Conservation (phyloP, 2,329 filamentous ascomycete species). For the Grosmannia penicillata region DNA sequence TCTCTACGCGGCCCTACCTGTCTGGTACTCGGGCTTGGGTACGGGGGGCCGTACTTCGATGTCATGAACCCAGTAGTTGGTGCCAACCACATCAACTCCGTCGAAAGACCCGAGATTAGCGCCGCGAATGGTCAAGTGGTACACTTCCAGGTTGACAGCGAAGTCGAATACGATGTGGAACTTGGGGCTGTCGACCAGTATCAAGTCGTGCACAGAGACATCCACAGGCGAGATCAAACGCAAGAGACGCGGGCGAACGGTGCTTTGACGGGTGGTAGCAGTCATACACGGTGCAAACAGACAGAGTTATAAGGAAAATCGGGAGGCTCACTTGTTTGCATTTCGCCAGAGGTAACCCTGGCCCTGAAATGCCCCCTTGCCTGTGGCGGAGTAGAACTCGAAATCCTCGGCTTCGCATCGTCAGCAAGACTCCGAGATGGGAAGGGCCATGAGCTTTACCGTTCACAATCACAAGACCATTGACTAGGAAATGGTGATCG, state of each 20-base stretch:
- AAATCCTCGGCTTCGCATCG: constrained; percentile 20
- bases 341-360: constrained; percentile 27
- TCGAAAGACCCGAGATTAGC: constrained; percentile 21
- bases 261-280: neutral
- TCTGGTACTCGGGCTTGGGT: too few relatives aligned
- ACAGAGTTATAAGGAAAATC: neutral
- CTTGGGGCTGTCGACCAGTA: constrained; percentile 25
- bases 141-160: constrained; percentile 20
- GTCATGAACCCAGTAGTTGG: constrained; percentile 21
- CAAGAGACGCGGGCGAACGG: constrained; percentile 25
- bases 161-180: constrained; percentile 22
- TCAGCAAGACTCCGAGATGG: neutral
- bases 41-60: too few relatives aligned
- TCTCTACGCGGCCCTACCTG: too few relatives aligned
- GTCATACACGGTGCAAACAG: neutral
- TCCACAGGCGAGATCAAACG: constrained; percentile 24
- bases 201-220: constrained; percentile 31
- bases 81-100: constrained; percentile 21
- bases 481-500: constrained; percentile 15
- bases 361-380: constrained; percentile 32
- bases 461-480: constrained; percentile 18
- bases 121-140: constrained; percentile 22
- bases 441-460: constrained; percentile 9
- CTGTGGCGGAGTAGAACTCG: constrained; percentile 25
- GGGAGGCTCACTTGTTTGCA: constrained; percentile 2